Percentiles rank a stretch among this genome's conserved stretches.
These are phyloP conservation scores for Platismatia glauca DNA, from an alignment of 495 filamentous ascomycete genomes.

Conservation along the genomic window DNA sequence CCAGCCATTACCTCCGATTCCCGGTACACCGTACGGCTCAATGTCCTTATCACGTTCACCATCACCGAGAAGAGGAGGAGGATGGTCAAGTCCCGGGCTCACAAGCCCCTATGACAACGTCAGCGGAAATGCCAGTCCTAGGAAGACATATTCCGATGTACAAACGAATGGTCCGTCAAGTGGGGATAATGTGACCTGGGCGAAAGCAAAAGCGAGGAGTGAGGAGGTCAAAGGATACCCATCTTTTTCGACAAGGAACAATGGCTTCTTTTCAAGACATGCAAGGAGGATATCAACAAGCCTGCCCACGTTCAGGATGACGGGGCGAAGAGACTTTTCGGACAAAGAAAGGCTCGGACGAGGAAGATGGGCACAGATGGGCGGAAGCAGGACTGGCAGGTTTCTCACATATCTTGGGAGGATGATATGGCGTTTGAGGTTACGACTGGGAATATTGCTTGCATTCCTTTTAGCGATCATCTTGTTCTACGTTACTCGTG, in stretches of 20 bases:
- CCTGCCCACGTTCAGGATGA: constrained; percentile 57
- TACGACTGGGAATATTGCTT: constrained; percentile 49
- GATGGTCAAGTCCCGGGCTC: constrained; percentile 80
- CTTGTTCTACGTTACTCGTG: constrained; percentile 61
- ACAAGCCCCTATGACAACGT: constrained; percentile 45
- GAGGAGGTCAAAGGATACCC: constrained; percentile 69
- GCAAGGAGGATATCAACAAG: constrained; percentile 64
- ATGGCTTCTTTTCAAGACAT: constrained; percentile 74
- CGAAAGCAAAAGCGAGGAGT: constrained; percentile 64
- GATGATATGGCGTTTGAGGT: constrained; percentile 44
- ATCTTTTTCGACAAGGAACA: constrained; percentile 69
- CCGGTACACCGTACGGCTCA: constrained; percentile 21
- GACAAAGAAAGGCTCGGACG: constrained; percentile 71
- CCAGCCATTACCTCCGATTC: constrained; percentile 25
- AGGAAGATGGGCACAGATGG: constrained; percentile 33
- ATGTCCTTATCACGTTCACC: constrained; percentile 85
- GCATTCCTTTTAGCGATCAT: constrained; percentile 54
- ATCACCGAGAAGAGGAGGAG: constrained; percentile 68
- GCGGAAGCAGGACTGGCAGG: constrained; percentile 27
- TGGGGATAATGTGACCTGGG: constrained; percentile 60
- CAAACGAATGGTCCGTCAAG: constrained; percentile 33
- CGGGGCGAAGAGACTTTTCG: constrained; percentile 39
- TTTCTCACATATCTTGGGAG: constrained; percentile 33
- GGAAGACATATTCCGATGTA: constrained; percentile 33
- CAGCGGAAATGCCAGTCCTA: constrained; percentile 62